A percentile compares a stretch with the other conserved stretches of the same genome.
phyloP scores from a whole-genome alignment of 371 early-diverging fungal species.

The Mucor indicus region DNA sequence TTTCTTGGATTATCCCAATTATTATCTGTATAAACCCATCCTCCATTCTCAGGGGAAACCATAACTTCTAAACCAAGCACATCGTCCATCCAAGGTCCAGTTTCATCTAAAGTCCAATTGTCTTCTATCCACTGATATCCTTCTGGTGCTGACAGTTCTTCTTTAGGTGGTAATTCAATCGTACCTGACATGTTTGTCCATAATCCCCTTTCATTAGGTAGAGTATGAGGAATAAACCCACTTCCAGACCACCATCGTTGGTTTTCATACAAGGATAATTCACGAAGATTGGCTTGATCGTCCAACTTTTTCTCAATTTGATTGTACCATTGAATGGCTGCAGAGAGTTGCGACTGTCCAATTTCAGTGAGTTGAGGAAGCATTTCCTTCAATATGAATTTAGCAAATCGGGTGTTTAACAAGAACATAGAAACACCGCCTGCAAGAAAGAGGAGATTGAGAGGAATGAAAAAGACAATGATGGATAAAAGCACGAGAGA shows the following conservation, averaged over 20 bases:
- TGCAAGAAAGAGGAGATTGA: conserved; percentile 20
- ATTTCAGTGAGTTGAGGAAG: conserved; percentile 25
- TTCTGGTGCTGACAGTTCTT: conserved; percentile 34
- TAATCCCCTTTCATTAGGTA: conserved; percentile 20
- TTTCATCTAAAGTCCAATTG: conserved; percentile 39
- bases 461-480: conserved; percentile 28
- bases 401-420: conserved; percentile 38
- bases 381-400: conserved; percentile 30
- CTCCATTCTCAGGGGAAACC: conserved; percentile 26
- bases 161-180: conserved; percentile 21
- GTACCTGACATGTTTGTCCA: conserved; percentile 44
- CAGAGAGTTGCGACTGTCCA: conserved; percentile 15
- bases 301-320: conserved; percentile 26
- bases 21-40: conserved; percentile 35
- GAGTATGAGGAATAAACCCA: conserved; percentile 37
- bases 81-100: conserved; percentile 48
- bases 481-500: conserved; percentile 12
- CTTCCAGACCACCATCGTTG: conserved; percentile 45
- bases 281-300: conserved; percentile 16
- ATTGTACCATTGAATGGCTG: conserved; percentile 14
- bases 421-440: conserved; percentile 32
- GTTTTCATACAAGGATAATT: conserved; percentile 43
- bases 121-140: conserved; percentile 44
- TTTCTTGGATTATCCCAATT: conserved; percentile 23
- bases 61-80: conserved; percentile 22